Percentiles rank a stretch among this genome's conserved stretches.
These are phyloP conservation scores for Smithsoniella earleae DNA, from an alignment of 163 green algal genomes.

Conservation along the genomic window DNA sequence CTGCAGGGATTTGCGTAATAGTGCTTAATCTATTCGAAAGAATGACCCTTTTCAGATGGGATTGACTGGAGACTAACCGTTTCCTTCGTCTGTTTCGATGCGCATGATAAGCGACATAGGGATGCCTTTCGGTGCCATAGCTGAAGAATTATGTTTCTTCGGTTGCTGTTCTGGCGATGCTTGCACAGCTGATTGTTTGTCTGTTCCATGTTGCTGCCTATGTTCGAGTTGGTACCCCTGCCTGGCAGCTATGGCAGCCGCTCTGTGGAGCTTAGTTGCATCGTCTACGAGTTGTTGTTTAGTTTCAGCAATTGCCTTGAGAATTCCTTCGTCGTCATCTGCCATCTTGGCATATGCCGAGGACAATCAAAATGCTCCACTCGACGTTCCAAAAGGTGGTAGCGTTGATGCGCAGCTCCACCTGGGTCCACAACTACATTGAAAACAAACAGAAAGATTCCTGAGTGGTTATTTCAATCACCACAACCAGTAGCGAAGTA, in stretches of 20 bases:
- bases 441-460: too few relatives aligned
- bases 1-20: not conserved
- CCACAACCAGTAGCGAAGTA: too few relatives aligned
- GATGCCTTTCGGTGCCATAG: constrained; percentile 9
- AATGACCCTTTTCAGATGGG: not conserved
- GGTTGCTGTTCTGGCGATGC: not conserved
- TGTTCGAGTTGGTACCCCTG: not conserved
- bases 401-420: too few relatives aligned
- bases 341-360: too few relatives aligned
- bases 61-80: not conserved
- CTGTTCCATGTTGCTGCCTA: not conserved
- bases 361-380: too few relatives aligned
- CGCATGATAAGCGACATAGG: constrained; percentile 12
- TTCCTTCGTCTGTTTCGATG: not conserved
- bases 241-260: not conserved
- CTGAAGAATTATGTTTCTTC: not conserved
- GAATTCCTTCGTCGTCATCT: constrained; percentile 10
- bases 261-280: not conserved
- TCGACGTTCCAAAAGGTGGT: too few relatives aligned
- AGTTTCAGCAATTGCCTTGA: constrained; percentile 1
- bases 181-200: not conserved
- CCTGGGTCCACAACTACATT: too few relatives aligned
- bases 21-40: too few relatives aligned
- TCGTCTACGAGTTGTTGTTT: constrained; percentile 8
- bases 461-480: too few relatives aligned